Base-by-base conservation (phyloP, 1,139 yeast genomes). In the Yamadazyma jaroonii region DNA sequence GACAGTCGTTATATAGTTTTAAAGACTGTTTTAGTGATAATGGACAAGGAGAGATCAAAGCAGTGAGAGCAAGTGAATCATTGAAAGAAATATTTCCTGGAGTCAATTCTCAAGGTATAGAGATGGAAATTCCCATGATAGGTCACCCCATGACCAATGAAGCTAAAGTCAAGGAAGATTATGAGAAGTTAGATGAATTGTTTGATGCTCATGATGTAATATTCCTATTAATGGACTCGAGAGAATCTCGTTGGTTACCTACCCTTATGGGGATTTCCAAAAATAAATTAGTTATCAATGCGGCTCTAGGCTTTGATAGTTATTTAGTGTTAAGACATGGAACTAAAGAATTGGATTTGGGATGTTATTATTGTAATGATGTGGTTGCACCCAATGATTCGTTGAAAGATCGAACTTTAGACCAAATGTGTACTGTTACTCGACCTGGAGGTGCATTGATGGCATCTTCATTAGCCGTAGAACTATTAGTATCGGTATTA, bases 371-470 rank as follows among this genome's bases (percentile, higher is more conserved):
- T 57, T 92, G 99, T 60, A 88, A 89, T 56, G 98, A 94, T 56
- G 89, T 92, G 7, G 90, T 89, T 34, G 97, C 97, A 0, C 98
- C 99, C 0, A 68, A 81, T 6, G 96, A 92, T 56, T 84, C 95
- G 44, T 64, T 87, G 12, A 73, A 87, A 0, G 95, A 89, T 53
- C 69, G 96, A 36, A 85, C 97, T 0, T 64, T 92, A 43, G 99
- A 92, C 60, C 97, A 92, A 58, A 92, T 92, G 97, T 92, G 99
- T 56, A 92, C 98, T 0, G 98, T 92, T 1, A 92, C 98, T 0
- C 67, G 98, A 32, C 98, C 99, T 0, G 98, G 99, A 0, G 90
- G 84, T 0, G 96, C 98, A 0, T 65, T 85, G 52, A 65, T 88
- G 60, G 97, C 98, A 0, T 77, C 96, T 0, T 79, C 97, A 0